Base-by-base conservation (phyloP, 2,329 filamentous ascomycete genomes). In the Colletotrichum spaethianum region DNA sequence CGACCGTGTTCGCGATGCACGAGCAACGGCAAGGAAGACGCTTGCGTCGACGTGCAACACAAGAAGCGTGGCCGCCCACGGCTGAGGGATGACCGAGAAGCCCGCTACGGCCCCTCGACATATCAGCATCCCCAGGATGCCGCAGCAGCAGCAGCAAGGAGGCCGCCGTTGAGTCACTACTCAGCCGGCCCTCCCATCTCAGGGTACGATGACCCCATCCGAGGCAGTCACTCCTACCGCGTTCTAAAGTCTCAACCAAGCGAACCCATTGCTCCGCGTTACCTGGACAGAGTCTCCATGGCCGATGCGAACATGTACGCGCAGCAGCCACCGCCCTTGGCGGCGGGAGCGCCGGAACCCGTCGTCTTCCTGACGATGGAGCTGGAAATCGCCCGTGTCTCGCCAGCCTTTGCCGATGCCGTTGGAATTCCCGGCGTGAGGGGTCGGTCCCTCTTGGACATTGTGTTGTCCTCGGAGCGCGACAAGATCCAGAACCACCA, bases 51-150 rank as follows among this genome's bases (percentile, higher is more conserved):
- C 81, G 93, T 96, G 42, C 92, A 94, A 78, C 94, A 96, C 82
- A 96, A 96, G 82, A 96, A 96, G 80, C 86, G 94, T 76, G 94
- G 94, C 52, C 88, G 94, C 60, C 94, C 94, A 72, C 88, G 94
- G 74, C 84, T 96, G 75, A 90, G 93, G 76, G 93, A 96, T 78
- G 92, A 94, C 72, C 85, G 89, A 76, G 90, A 92, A 74, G 78
- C 86, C 60, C 86, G 89, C 74, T 91, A 88, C 76, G 90, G 91
- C 70, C 79, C 83, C 20, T 79, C 84, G 3, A 84, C 86, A 70
- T 86, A 85, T 70, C 81, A 84, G 56, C 84, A 85, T 72, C 80
- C 83, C 14, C 79, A 83, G 68, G 88, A 89, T 76, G 79, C 82
- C 65, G 80, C 81, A 38, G 79, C 81, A 74, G 50, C 68, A 48